Conservation (phyloP, 768 basidiomycete genomes). For the Psilocybe sp. region DNA sequence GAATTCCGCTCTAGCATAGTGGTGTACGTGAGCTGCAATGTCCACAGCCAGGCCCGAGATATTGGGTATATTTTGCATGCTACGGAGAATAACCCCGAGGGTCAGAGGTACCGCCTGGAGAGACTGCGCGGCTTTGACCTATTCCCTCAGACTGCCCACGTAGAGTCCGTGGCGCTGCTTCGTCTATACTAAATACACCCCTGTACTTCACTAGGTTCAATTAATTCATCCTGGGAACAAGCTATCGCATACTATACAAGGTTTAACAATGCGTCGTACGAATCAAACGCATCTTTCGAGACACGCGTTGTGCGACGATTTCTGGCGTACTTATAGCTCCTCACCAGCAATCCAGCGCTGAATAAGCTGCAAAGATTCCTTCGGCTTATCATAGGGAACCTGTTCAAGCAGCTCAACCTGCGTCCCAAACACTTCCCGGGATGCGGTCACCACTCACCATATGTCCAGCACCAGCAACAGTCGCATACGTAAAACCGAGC, state of each 20-base stretch:
- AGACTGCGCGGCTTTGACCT: conserved; percentile 88
- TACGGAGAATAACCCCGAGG: conserved; percentile 32
- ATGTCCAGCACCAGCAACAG: conserved; percentile 69
- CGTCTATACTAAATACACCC: conserved; percentile 32
- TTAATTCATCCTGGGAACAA: no score
- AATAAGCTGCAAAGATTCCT: conserved; percentile 47
- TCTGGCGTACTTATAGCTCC: conserved; percentile 1
- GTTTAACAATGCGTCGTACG: no score
- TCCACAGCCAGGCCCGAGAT: conserved; percentile 90
- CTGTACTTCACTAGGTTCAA: neutral
- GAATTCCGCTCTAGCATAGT: conserved; percentile 63
- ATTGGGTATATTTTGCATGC: conserved; percentile 67
- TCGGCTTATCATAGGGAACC: conserved; percentile 66
- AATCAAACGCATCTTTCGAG: no score
- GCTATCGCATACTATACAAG: no score
- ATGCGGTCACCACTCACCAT: conserved; percentile 39
- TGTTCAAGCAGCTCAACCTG: conserved; percentile 12
- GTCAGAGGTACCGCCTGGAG: conserved; percentile 70
- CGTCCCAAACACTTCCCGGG: no score
- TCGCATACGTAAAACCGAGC: conserved; percentile 62
- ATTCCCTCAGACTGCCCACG: conserved; percentile 96
- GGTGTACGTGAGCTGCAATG: conserved; percentile 94
- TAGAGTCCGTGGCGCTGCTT: conserved; percentile 78
- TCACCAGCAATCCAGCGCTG: conserved; percentile 38
- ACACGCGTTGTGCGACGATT: no score